A percentile compares a stretch with the other conserved stretches of the same genome.
Evolutionary conservation across 768 basidiomycete genomes (phyloP).

Genomic region (Coprinopsis sp.): DNA sequence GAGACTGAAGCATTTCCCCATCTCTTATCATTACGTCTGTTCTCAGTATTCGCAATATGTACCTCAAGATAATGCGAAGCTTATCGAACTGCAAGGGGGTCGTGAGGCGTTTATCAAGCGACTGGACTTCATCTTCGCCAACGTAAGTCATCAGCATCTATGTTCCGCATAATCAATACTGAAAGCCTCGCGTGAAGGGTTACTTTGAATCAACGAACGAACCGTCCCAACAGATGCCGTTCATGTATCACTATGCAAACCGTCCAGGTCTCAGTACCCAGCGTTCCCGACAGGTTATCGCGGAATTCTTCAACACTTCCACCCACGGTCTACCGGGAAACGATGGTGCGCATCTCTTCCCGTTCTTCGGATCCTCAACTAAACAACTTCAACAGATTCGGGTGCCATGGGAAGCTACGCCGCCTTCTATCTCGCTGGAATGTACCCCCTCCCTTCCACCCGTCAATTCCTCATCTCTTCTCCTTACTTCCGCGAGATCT

Average conservation of each 20-base stretch:
- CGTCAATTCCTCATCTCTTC: constrained; percentile 56
- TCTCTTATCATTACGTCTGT: constrained; percentile 48
- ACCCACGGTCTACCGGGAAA: constrained; percentile 58
- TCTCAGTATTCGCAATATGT: constrained; percentile 38
- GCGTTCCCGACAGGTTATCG: constrained; percentile 50
- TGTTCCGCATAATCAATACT: background rate
- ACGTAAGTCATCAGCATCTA: constrained; percentile 25
- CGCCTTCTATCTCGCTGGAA: constrained; percentile 51
- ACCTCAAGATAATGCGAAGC: constrained; percentile 59
- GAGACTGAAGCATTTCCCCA: background rate
- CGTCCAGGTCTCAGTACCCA: constrained; percentile 55
- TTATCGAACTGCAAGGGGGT: constrained; percentile 61
- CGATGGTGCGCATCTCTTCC: constrained; percentile 40
- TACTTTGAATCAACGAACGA: constrained; percentile 64
- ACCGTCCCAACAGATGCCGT: constrained; percentile 64
- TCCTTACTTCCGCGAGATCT: constrained; percentile 55
- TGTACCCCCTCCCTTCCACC: constrained; percentile 63
- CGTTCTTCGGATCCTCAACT: background rate
- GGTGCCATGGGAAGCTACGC: constrained; percentile 65
- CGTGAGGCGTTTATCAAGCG: constrained; percentile 47
- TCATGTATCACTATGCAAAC: constrained; percentile 68
- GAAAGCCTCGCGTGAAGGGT: constrained; percentile 24
- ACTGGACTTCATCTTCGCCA: constrained; percentile 53
- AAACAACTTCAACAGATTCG: constrained; percentile 14
- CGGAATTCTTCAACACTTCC: constrained; percentile 52